Evolutionary conservation across 1,284 basidiomycete species (phyloP).

Genomic region (Cryptococcus hybrid): DNA sequence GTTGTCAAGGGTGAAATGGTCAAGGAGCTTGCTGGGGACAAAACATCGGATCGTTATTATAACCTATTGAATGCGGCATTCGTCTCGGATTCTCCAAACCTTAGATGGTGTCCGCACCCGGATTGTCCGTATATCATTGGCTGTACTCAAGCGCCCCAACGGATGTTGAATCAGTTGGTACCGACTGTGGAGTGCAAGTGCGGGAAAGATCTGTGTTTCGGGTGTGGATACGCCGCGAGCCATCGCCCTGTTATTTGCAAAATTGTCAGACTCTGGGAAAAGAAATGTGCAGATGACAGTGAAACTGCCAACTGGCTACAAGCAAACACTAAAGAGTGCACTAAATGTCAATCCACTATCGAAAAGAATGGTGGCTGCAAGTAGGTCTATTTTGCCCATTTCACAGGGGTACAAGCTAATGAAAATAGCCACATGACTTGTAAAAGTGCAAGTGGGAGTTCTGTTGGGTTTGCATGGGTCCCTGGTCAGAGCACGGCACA

Average conservation of each 20-base stretch:
- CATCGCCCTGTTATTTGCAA: slow-evolving; percentile 89
- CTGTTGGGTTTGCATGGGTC: slow-evolving; percentile 68
- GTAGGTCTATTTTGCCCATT: slow-evolving; percentile 56
- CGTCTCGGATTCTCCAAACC: slow-evolving; percentile 75
- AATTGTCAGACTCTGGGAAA: slow-evolving; percentile 89
- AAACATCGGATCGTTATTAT: slow-evolving; percentile 61
- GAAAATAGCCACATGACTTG: slow-evolving; percentile 92
- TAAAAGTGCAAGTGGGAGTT: slow-evolving; percentile 94
- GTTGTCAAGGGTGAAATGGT: slow-evolving; percentile 61
- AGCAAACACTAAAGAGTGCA: slow-evolving; percentile 98
- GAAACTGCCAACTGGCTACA: slow-evolving; percentile 99
- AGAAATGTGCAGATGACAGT: slow-evolving; percentile 95
- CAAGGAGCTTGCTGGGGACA: slow-evolving; percentile 47
- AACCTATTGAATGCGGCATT: slow-evolving; percentile 86
- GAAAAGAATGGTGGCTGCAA: slow-evolving; percentile 99
- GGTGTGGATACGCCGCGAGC: slow-evolving; percentile 78
- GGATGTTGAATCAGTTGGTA: slow-evolving; percentile 73
- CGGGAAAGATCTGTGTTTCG: slow-evolving; percentile 83
- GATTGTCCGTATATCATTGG: slow-evolving; percentile 79
- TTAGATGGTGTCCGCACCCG: slow-evolving; percentile 86
- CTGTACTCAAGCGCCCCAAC: slow-evolving; percentile 73
- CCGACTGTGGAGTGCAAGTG: slow-evolving; percentile 81
- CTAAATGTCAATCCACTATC: slow-evolving; percentile 92
- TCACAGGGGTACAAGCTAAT: neutral
- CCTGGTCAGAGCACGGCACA: slow-evolving; percentile 97